Evolutionary conservation across 495 filamentous ascomycete species (phyloP), one percentile per base, ranked within the genome.

Genomic region (Neurospora tetrasperma): DNA sequence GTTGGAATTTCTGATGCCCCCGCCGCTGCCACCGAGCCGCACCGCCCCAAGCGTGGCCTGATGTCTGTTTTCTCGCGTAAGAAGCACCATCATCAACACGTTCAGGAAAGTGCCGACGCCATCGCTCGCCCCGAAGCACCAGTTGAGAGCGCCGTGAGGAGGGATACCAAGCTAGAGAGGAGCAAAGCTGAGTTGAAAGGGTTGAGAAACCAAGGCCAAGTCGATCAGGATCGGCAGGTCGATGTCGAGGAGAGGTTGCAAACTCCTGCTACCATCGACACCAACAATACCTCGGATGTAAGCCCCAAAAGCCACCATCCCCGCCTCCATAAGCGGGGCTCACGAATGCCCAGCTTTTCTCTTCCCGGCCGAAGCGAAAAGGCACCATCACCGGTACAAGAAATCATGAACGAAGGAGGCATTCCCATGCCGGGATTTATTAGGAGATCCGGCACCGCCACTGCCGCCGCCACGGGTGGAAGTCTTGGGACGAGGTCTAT

Each of bases 81-180:
- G 75, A 87, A 84, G 69, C 77, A 81, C 41, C 54, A 66, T 38
- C 27, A 66, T 35, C 54, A 59, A 12, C 48, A 59, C 48, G 20
- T 59, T 1, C 79, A 80, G 18, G 71, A 77, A 16, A 59, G 74
- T 12, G n/a, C 27, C 23, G 78, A 82, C 72, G 81, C 79, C 69
- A 84, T 88, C 41, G 78, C 81, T 41, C 84, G 84, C 20, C 75
- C 80, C 0, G 84, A 82, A n/a, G 70, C 80, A 8, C 54, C 54
- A 18, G 73, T 70, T 4, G 86, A 88, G 59, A 86, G 83, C 70
- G 82, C 85, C 14, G 85, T 86, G 14, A 79, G 85, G 12, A 79
- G 84, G 4, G 86, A 88, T 71, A 88, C 86, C 5, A 83, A 80
- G 70, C 79, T 87, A 3, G 86, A 88, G 73, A 79, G 85, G n/a